Base-by-base conservation (phyloP, 352 stramenopile genomes). In the Globisporangium echinulatum region DNA sequence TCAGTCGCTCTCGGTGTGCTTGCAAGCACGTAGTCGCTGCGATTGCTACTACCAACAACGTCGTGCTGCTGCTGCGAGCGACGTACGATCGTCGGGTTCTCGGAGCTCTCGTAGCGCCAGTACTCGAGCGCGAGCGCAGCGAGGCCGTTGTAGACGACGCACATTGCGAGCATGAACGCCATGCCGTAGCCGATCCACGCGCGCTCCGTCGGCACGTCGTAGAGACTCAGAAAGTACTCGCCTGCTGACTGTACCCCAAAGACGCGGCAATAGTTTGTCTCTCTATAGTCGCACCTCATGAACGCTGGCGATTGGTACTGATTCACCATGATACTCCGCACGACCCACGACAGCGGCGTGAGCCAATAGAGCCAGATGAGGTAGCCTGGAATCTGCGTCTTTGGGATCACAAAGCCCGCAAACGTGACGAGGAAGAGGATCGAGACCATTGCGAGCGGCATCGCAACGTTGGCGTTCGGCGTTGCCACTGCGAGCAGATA, bases 351-450 rank as follows among this genome's bases (percentile, higher is more conserved):
- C n/a, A 88, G 68, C 3, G 79, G 79, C 56, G 83, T 50, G 46
- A 50, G 19, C 46, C 46, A 50, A 17, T 50, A 50, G 46, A 50
- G 15, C 46, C 46, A 50, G n/a, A 77, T 69, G n/a, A 74, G 73
- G 50, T 67, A 76, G 43, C 62, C 62, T 7, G 75, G 79, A 9
- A 88, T 84, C 8, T 69, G 59, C 17, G 63, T 59, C 48, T 78
- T 77, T 5, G 71, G 36, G 58, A 83, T 64, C 5, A 86, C 60
- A 43, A 86, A 87, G 58, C 77, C 77, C 3, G 63, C 70, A 49
- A 87, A 87, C 5, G 90, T 50, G 3, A 87, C 62, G 57, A 77
- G 87, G 57, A 89, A 58, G 5, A 66, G 42, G 8, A 87, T 59
- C 6, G 59, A 71, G 44, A 84, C 52, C 46, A 79, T 71, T 4